Evolutionary conservation across 208 protist genomes (phyloP).

Genomic region (Blastocrithidia nonstop): DNA sequence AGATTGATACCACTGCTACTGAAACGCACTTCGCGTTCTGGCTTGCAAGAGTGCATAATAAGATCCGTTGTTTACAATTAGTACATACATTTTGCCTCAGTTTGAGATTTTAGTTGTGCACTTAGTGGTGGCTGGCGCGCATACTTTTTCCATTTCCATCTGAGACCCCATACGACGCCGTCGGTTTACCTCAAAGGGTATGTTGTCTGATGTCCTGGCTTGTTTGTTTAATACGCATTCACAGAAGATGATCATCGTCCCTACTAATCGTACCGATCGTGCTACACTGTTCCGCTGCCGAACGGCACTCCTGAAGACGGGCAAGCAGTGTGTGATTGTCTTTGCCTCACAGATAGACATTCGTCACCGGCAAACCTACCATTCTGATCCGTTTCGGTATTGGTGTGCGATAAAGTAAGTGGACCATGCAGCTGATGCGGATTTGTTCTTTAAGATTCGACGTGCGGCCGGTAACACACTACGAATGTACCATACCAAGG

Average conservation of each 20-base stretch:
- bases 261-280: slow-evolving; percentile 76
- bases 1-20: slow-evolving; percentile 34
- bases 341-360: slow-evolving; percentile 59
- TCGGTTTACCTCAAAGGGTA: slow-evolving; percentile 52
- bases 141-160: slow-evolving; percentile 45
- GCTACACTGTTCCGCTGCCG: slow-evolving; percentile 57
- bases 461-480: slow-evolving; percentile 28
- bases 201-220: slow-evolving; percentile 70
- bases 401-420: slow-evolving; percentile 27
- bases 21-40: slow-evolving; percentile 44
- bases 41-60: slow-evolving; percentile 22
- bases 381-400: slow-evolving; percentile 54
- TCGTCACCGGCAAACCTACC: slow-evolving; percentile 33
- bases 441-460: slow-evolving; percentile 44
- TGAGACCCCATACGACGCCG: slow-evolving; percentile 34
- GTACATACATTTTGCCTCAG: slow-evolving; percentile 23
- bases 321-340: slow-evolving; percentile 29
- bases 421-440: slow-evolving; percentile 16
- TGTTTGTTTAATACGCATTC: slow-evolving; percentile 42
- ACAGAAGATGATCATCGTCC: slow-evolving; percentile 56
- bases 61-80: slow-evolving; percentile 41
- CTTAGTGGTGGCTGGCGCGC: slow-evolving; percentile 55
- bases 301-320: slow-evolving; percentile 44
- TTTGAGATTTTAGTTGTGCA: slow-evolving; percentile 67
- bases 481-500: slow-evolving; percentile 23